A percentile compares a stretch with the other conserved stretches of the same genome.
These are phyloP conservation scores for Quillaja saponaria DNA, from an alignment of 306 rosid species.

Conservation along the genomic window DNA sequence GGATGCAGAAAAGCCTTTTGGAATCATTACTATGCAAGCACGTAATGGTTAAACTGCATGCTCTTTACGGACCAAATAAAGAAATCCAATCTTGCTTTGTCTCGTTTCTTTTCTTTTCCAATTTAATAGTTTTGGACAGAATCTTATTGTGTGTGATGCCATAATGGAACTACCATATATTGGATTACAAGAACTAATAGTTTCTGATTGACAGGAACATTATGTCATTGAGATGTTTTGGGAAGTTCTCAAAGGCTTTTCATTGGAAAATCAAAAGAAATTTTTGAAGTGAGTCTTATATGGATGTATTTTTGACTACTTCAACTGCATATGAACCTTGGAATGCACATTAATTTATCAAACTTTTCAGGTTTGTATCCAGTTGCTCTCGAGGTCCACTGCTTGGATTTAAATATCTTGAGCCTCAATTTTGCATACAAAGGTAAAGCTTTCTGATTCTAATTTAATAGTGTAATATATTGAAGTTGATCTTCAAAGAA, in stretches of 20 bases:
- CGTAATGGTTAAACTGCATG: too few species aligned
- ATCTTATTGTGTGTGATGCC: constrained; percentile 12
- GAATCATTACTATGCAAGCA: too few species aligned
- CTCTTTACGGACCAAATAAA: too few species aligned
- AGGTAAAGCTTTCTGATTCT: constrained; percentile 48
- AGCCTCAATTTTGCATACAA: constrained; percentile 91
- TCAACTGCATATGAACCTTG: constrained; percentile 7
- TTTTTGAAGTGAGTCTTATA: constrained; percentile 76
- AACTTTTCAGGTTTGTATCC: constrained; percentile 76
- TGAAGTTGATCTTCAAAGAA: constrained; percentile 7
- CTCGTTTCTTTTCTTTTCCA: constrained; percentile 9
- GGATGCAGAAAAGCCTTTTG: too few species aligned
- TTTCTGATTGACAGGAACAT: constrained; percentile 66
- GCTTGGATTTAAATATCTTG: constrained; percentile 89
- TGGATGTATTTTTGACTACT: constrained; percentile 9
- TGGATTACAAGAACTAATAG: constrained; percentile 2
- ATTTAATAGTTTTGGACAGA: constrained; percentile 15
- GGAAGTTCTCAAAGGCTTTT: constrained; percentile 90
- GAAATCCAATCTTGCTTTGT: too few species aligned
- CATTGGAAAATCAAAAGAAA: constrained; percentile 84
- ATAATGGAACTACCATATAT: constrained; percentile 11
- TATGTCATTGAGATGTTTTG: constrained; percentile 86
- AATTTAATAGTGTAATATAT: not conserved
- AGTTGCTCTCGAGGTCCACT: constrained; percentile 98
- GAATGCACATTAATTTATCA: constrained; percentile 22